Base-by-base conservation (phyloP, 1,284 basidiomycete genomes). In the Neotropicomus parvogracilis region DNA sequence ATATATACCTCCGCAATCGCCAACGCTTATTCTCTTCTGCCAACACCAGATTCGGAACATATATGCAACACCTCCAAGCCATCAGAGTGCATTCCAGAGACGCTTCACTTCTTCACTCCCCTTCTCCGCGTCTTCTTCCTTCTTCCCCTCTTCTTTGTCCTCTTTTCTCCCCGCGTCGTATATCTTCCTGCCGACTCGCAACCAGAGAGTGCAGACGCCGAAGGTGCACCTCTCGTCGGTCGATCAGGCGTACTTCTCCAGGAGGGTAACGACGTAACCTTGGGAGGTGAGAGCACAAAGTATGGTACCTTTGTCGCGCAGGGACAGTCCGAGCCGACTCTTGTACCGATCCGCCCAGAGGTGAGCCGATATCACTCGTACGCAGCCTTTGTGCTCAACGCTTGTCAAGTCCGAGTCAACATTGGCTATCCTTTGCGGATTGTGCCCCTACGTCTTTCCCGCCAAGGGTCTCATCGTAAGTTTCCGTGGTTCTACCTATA, bases 51-150 rank as follows among this genome's bases (percentile, higher is more conserved):
- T 51, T 40, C 53, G 38, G 50, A 46, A 27, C 56, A 44, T 48
- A 53, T 60, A 44, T 57, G 70, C 59, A 37, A 63, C 75, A 49
- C 68, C 67, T 33, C 65, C 53, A 53, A 58, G 39, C 56, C 60
- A 53, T 57, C 60, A 24, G 57, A 63, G 46, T 65, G 69, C 49
- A 64, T 78, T 41, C 67, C 72, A 26, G 69, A 70, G 40, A 60
- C 81, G 27, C 66, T 87, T 42, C 85, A 87, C 58, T 66, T 87
- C 48, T 68, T 72, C 13, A 78, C 88, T 52, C 79, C 83, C 14
- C 69, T 78, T 38, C 70, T 88, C 62, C 83, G 88, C 48, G 73
- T 83, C 28, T 63, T 90, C 31, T 60, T 85, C 41, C 73, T 88
- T 19, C 54, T 79, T 13, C 76, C 80, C 10, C 73, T 91, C 34